Evolutionary conservation across 176 grass and related monocot species (phyloP), one percentile per base, ranked within the genome.

Genomic region (Saccharum spontaneum): DNA sequence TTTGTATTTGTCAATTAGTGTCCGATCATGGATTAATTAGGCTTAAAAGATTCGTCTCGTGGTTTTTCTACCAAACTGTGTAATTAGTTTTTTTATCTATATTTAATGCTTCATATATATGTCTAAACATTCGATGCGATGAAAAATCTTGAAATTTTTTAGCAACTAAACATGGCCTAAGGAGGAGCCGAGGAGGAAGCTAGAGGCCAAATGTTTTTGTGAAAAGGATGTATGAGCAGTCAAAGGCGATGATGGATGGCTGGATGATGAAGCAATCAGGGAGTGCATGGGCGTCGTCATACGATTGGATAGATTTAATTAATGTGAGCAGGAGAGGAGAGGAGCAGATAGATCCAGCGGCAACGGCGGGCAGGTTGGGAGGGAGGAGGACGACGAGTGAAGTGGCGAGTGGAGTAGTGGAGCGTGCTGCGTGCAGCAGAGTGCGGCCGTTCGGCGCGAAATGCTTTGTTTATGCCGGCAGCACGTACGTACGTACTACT

Each of bases 391-490:
- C 44, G 44, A 13, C 14, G 46, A 16, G 37, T 15, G 49, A 5
- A 1, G 6, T 26, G 60, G 60, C 2, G 57, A 61, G 57, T 61
- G 40, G n/a, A 31, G 13, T 2, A 36, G 34, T 36, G 64, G 30
- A 73, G 70, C 2, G 10, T 37, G 33, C 17, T 1, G 9, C 33
- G 34, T 6, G 31, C 8, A 36, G 71, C 40, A 45, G 38, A 82
- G 93, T 90, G 93, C 90, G 89, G 91, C 77, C 33, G 83, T 98
- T 91, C 93, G 96, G 96, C 91, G 93, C 40, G 83, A 87, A 95
- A 98, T 95, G 54, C 57, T 81, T 98, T 91, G 12, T 98, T 98
- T 94, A 89, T 78, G 39, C 85, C 18, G 44, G 2, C 30, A 14
- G 14, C 36, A 66, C 71, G 49, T 52, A 52, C 49, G 11, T 3